Base-by-base conservation (phyloP, 306 rosid species). In the Luffa aegyptiaca region DNA sequence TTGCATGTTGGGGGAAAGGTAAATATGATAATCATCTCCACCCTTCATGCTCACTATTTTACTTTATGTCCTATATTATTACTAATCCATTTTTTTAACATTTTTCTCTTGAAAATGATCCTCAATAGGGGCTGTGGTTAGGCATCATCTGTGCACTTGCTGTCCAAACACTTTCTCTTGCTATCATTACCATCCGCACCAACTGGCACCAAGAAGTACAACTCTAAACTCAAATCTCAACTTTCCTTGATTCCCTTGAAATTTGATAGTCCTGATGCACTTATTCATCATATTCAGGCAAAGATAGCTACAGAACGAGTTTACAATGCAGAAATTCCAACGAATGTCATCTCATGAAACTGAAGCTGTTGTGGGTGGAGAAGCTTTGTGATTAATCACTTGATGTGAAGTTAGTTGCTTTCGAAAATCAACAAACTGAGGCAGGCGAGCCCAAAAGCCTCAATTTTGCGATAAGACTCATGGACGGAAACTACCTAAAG, bases 1-100 rank as follows among this genome's bases (percentile, higher is more conserved):
- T 13, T 86, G 36, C 84, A 87, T 76, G 2, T 86, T 49, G 96
- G 89, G n/a, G 97, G 96, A 76, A 86, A 93, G 94, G 97, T 90
- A 82, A 78, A 35, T 11, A 2, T 17, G 21, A 10, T 35, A n/a
- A 51, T 78, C 39, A 10, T 56, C 31, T 80, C 5, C 62, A n/a
- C 62, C 18, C 6, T 64, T 70, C 57, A 42, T 74, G 36, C 76
- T 75, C 44, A n/a, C 57, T 56, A 68, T 8, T 75, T 48, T 61
- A 59, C 37, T 4, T 31, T 7, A 5, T 14, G 57, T 70, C 56
- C 56, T 65, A 37, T 8, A 41, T 9, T 18, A 18, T 46, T 11
- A 5, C 36, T 44, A 31, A 31, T 26, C 42, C 36, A 46, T 6
- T 41, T 68, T 66, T 17, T 41, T 18, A 42, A 9, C 52, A 2